Conservation (phyloP, 352 stramenopile species). For the Phytophthora melonis region DNA sequence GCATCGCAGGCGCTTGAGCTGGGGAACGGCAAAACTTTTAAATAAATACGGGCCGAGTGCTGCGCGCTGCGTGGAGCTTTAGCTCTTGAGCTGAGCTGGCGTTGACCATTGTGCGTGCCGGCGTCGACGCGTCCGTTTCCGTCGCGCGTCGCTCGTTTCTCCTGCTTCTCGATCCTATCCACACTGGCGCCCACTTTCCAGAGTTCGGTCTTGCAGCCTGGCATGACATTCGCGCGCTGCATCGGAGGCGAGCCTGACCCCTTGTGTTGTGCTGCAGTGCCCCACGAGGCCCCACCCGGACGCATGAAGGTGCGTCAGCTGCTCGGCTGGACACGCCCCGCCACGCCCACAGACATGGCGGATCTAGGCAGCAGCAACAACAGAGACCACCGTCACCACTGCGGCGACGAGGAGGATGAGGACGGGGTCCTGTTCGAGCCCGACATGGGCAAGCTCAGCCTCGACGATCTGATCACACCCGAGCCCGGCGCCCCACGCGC, state of each 20-base stretch:
- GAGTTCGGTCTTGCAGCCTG: conserved; percentile 9
- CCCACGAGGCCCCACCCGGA: conserved; percentile 39
- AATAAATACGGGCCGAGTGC: conserved; percentile 2
- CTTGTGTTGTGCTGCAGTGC: conserved; percentile 50
- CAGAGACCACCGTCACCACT: not conserved
- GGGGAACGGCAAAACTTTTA: not conserved
- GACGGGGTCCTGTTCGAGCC: conserved; percentile 8
- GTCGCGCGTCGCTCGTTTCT: conserved; percentile 31
- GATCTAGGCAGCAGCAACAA: conserved; percentile 35
- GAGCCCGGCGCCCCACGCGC: conserved; percentile 14
- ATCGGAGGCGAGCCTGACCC: conserved; percentile 61
- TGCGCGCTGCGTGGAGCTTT: not conserved
- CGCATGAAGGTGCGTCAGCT: conserved; percentile 61
- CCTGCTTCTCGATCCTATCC: conserved; percentile 1
- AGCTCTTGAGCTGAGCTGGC: not conserved
- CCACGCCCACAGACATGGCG: conserved; percentile 16
- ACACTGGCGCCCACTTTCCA: conserved; percentile 26
- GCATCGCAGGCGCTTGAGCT: conserved; percentile 20
- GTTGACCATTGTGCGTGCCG: not conserved
- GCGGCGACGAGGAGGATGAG: conserved; percentile 24
- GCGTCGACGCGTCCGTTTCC: conserved; percentile 43
- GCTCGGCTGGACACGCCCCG: conserved; percentile 43
- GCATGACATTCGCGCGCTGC: conserved; percentile 65
- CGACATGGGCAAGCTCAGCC: conserved; percentile 23
- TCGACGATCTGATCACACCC: conserved; percentile 7